phyloP scores from a whole-genome alignment of 1,139 yeast genomes.

The Debaryomyces sp. region DNA sequence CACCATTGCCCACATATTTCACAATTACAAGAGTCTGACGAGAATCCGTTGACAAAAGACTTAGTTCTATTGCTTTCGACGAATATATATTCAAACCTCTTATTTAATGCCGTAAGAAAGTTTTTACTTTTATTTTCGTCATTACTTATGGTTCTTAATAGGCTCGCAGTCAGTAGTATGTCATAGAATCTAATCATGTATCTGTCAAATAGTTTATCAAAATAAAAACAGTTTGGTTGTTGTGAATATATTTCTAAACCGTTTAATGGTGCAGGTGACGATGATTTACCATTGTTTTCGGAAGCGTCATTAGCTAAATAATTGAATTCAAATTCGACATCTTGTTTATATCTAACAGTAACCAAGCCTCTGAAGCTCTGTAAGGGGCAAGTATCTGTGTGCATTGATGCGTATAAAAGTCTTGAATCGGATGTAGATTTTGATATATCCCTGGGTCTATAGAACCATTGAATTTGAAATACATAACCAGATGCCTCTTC shows the following conservation, averaged over 20 bases:
- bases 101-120: conserved; percentile 63
- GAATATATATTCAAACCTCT: conserved; percentile 72
- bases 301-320: neutral
- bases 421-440: conserved; percentile 72
- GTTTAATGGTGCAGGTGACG: conserved; percentile 20
- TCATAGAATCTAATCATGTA: conserved; percentile 86
- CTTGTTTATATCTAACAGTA: conserved; percentile 66
- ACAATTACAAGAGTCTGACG: conserved; percentile 58
- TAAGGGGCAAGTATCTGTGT: conserved; percentile 81
- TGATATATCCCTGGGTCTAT: conserved; percentile 84
- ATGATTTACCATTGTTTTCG: conserved; percentile 15
- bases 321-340: conserved; percentile 50
- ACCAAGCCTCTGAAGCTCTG: conserved; percentile 77
- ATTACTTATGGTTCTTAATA: conserved; percentile 57
- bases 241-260: conserved; percentile 53
- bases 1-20: conserved; percentile 86
- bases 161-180: conserved; percentile 44
- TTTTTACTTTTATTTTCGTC: conserved; percentile 57
- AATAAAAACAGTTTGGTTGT: conserved; percentile 75
- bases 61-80: conserved; percentile 73
- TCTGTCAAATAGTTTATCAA: conserved; percentile 83
- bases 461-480: conserved; percentile 88
- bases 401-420: conserved; percentile 80
- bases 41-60: conserved; percentile 64
- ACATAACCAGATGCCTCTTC: conserved; percentile 48